A percentile compares a stretch with the other conserved stretches of the same genome.
Conservation (phyloP, 225 moss, liverwort and hornwort genomes). For the Sphagnum tenellum region DNA sequence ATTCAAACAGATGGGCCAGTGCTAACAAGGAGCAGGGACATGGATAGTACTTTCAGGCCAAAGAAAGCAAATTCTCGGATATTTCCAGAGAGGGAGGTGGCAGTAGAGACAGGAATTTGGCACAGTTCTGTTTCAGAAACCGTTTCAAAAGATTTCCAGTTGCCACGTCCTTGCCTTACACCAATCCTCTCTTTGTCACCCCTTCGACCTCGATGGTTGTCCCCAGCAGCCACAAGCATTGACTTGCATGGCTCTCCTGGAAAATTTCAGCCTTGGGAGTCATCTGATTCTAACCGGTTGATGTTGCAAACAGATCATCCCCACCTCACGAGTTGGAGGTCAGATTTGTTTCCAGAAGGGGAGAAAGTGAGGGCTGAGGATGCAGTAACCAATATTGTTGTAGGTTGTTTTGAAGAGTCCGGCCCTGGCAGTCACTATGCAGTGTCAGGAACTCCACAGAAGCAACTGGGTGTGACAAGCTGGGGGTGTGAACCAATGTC, state of each 20-base stretch:
- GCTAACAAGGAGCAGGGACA: constrained; percentile 14
- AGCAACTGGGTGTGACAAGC: constrained; percentile 33
- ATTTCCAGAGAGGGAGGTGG: constrained; percentile 16
- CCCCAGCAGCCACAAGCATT: constrained; percentile 27
- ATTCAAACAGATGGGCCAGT: constrained; percentile 81
- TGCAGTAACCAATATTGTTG: constrained; percentile 14
- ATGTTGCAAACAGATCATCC: constrained; percentile 31
- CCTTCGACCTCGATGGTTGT: constrained; percentile 73
- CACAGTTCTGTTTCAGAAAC: constrained; percentile 28
- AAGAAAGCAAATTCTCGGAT: constrained; percentile 17
- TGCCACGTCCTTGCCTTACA: constrained; percentile 48
- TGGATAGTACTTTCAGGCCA: constrained; percentile 11
- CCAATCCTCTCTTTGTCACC: constrained; percentile 76
- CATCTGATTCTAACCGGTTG: constrained; percentile 14
- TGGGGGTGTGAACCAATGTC: constrained; percentile 58
- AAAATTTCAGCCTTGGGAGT: constrained; percentile 31
- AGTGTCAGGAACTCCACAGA: constrained; percentile 30
- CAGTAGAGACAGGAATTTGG: constrained; percentile 15
- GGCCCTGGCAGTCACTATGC: constrained; percentile 26
- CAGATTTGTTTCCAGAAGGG: constrained; percentile 12
- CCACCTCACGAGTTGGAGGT: constrained; percentile 39
- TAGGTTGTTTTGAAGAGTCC: constrained; percentile 40
- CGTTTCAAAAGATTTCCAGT: constrained; percentile 39
- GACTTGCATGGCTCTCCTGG: constrained; percentile 23
- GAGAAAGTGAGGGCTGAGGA: constrained; percentile 31